Evolutionary conservation across 2,329 filamentous ascomycete genomes (phyloP).

Genomic region (Hysterium pulicare): DNA sequence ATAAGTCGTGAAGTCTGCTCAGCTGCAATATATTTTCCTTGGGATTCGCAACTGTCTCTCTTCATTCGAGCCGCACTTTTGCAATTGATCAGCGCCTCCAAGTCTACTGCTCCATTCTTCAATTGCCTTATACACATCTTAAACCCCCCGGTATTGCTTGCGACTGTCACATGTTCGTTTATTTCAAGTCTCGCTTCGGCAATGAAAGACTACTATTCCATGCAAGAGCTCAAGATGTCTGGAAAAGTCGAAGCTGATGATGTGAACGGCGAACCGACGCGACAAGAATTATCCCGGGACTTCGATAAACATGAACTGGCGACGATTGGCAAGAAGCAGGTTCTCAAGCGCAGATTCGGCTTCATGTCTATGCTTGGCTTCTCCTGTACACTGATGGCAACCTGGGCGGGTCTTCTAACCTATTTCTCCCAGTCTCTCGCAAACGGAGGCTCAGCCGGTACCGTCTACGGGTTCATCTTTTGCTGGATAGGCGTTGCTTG

Average conservation of each 20-base stretch:
- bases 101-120: no score
- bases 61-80: no score
- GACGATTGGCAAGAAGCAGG: slow-evolving; percentile 2
- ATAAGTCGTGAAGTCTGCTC: no score
- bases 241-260: not conserved
- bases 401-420: slow-evolving; percentile 7
- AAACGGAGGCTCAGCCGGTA: slow-evolving; percentile 8
- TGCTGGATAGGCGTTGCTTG: slow-evolving; percentile 4
- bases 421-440: not conserved
- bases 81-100: no score
- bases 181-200: no score
- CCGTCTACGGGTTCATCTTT: slow-evolving; percentile 8
- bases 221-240: not conserved
- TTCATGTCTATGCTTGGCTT: slow-evolving; percentile 6
- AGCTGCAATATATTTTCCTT: no score
- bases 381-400: slow-evolving; percentile 3
- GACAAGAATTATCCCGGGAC: not conserved
- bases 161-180: no score
- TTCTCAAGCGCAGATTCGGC: slow-evolving; percentile 7
- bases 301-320: not conserved
- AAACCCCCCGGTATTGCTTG: no score
- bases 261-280: no score
- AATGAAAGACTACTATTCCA: no score
- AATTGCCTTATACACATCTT: no score
- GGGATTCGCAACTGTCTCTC: no score